Conservation (phyloP, 2,329 filamentous ascomycete species). For the Pyrenophora seminiperda region DNA sequence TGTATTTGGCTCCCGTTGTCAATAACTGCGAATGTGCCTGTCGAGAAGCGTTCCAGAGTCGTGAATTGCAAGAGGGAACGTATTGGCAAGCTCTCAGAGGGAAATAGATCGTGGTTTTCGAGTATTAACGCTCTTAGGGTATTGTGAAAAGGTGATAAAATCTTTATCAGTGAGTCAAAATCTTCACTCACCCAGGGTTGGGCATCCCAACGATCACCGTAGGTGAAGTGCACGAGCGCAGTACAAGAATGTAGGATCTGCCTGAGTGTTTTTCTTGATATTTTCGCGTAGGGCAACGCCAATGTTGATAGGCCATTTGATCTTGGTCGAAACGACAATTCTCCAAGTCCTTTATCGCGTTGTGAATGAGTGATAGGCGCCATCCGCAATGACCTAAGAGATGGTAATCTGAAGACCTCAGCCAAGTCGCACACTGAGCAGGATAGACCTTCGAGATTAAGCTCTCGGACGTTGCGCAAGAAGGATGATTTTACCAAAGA, state of each 20-base stretch:
- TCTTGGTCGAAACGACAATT: neutral
- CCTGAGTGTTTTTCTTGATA: slow-evolving; percentile 2
- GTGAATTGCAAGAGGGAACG: neutral
- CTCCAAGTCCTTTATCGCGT: neutral
- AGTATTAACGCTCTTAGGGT: slow-evolving; percentile 1
- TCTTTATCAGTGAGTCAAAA: slow-evolving; percentile 3
- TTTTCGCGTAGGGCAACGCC: neutral
- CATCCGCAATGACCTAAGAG: slow-evolving; percentile 1
- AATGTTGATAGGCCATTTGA: slow-evolving; percentile 1
- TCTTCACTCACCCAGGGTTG: neutral
- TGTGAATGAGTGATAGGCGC: neutral
- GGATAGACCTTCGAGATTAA: slow-evolving; percentile 1
- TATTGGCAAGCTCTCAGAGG: slow-evolving; percentile 1
- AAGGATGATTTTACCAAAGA: slow-evolving; percentile 1
- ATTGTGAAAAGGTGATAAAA: slow-evolving; percentile 5
- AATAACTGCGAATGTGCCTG: slow-evolving; percentile 1
- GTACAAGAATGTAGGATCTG: slow-evolving; percentile 4
- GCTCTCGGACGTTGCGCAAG: slow-evolving; percentile 1
- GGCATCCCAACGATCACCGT: neutral
- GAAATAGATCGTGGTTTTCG: neutral
- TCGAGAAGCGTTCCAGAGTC: neutral
- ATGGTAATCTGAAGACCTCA: neutral
- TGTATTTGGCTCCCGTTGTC: neutral
- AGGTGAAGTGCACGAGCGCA: slow-evolving; percentile 4
- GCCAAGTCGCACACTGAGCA: neutral